These are phyloP conservation scores for Dactylonectria estremocensis DNA, from an alignment of 2,329 filamentous ascomycete species.

Conservation along the genomic window DNA sequence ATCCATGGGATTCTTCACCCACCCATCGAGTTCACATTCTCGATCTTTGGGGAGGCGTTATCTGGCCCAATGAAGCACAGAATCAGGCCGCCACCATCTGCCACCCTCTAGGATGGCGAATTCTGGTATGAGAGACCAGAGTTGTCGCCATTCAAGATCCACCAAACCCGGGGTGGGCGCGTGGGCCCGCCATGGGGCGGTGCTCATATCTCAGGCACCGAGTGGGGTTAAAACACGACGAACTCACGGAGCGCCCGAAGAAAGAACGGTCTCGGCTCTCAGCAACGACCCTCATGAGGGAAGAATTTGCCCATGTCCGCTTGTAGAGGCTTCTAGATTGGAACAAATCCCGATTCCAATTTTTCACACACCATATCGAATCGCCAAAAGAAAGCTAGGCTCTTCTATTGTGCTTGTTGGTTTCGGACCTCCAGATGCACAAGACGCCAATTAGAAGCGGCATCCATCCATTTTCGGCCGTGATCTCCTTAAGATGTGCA, in stretches of 20 bases:
- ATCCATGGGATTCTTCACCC: slow-evolving; percentile 1
- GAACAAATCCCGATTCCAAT: slow-evolving; percentile 19
- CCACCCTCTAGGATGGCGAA: slow-evolving; percentile 9
- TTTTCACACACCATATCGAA: slow-evolving; percentile 2
- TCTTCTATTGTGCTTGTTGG: slow-evolving; percentile 4
- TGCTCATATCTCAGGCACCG: slow-evolving; percentile 48
- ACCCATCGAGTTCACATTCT: background rate
- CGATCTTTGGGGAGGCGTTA: background rate
- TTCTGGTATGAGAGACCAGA: slow-evolving; percentile 24
- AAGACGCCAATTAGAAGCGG: background rate
- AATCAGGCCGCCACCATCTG: slow-evolving; percentile 17
- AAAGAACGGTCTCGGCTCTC: slow-evolving; percentile 49
- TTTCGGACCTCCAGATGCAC: slow-evolving; percentile 10
- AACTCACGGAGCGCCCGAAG: slow-evolving; percentile 47
- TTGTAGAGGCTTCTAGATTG: slow-evolving; percentile 32
- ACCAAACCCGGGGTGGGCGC: slow-evolving; percentile 9
- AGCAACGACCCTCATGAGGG: slow-evolving; percentile 22
- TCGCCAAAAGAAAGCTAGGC: slow-evolving; percentile 22
- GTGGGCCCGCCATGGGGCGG: slow-evolving; percentile 25
- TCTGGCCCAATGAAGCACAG: background rate
- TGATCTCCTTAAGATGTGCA: slow-evolving; percentile 51
- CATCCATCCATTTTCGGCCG: slow-evolving; percentile 25
- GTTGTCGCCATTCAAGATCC: slow-evolving; percentile 27
- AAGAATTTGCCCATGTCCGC: slow-evolving; percentile 33
- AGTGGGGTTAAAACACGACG: slow-evolving; percentile 42